Base-by-base conservation (phyloP, 23 red algal genomes). In the Gracilaria domingensis region DNA sequence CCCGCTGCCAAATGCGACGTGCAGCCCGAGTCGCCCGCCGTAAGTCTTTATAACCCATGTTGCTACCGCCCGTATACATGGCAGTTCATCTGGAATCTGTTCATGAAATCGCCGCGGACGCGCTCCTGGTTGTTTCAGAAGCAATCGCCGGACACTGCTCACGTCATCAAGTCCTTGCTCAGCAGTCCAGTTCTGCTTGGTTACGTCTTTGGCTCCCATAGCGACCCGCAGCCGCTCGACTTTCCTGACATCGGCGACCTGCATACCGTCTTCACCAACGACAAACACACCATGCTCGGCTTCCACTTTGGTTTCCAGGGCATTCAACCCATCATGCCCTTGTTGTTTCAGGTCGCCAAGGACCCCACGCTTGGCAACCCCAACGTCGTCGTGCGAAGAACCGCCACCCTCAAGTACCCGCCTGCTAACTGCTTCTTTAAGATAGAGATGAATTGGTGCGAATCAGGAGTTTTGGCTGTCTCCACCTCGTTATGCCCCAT, bases 221-320 rank as follows among this genome's bases (percentile, higher is more conserved):
- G 9, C 65, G 20, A 21, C 23, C 38, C 65, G 21, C 82, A 72
- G 38, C 48, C 25, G 28, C 77, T 80, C 39, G 71, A 54, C 35
- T 90, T 90, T 35, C 87, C 87, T 38, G 87, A 90, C 62, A 81
- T 90, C 48, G 87, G 87, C 56, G 87, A 90, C 59, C 64, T 90
- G 13, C 34, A 80, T 36, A 81, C 87, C 35, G 76, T 90, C 61
- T 90, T 80, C 62, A 36, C 55, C 62, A 54, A 28, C 64, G 87
- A 90, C 28, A 74, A 25, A 17, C 45, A 90, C 26, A 80, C 87
- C 59, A 18, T 70, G 37, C 87, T 90, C 39, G 87, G 87, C 34
- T 90, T 90, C n/a, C 57, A 66, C 75, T 90, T 90, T 50, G 87
- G 87, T 40, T 90, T 90, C 57, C 53, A 90, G 30, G 87, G 87